Conservation (phyloP, 345 rosid genomes). For the Rhizophora apiculata region DNA sequence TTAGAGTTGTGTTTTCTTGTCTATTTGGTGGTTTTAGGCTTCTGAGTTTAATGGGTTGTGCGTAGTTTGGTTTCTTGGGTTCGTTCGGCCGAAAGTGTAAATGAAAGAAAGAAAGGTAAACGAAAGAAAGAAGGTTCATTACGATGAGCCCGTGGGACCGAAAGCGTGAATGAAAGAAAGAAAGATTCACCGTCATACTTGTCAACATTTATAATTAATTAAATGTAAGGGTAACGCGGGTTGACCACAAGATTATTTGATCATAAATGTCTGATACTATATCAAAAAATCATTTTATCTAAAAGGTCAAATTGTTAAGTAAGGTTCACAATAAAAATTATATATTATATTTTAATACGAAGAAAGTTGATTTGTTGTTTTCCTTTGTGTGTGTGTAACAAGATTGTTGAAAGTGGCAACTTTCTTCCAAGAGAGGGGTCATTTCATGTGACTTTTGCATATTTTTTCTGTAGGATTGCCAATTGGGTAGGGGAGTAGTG, state of each 20-base stretch:
- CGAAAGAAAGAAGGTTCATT: too few species aligned
- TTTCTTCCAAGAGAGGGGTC: constrained; percentile 8
- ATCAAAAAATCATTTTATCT: too few species aligned
- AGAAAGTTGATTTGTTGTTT: constrained; percentile 25
- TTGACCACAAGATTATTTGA: too few species aligned
- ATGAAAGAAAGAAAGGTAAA: too few species aligned
- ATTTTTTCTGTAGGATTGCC: background rate
- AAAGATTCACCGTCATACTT: too few species aligned
- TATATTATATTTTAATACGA: constrained; percentile 10
- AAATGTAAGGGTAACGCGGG: too few species aligned
- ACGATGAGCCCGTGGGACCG: too few species aligned
- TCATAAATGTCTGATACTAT: too few species aligned
- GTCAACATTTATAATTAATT: too few species aligned
- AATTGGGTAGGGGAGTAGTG: constrained; percentile 9
- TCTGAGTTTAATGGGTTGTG: constrained; percentile 31
- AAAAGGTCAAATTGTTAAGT: too few species aligned
- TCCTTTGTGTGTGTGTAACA: constrained; percentile 4
- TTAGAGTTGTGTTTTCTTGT: constrained; percentile 13
- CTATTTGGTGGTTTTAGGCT: constrained; percentile 23
- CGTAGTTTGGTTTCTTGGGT: constrained; percentile 28
- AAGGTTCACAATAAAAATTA: too few species aligned
- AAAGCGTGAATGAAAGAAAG: too few species aligned
- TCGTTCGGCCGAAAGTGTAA: background rate
- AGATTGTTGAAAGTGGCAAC: background rate
- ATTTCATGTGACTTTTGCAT: constrained; percentile 27